phyloP scores from a whole-genome alignment of 2,329 filamentous ascomycete species.

The Aspergillus pseudoterreus region DNA sequence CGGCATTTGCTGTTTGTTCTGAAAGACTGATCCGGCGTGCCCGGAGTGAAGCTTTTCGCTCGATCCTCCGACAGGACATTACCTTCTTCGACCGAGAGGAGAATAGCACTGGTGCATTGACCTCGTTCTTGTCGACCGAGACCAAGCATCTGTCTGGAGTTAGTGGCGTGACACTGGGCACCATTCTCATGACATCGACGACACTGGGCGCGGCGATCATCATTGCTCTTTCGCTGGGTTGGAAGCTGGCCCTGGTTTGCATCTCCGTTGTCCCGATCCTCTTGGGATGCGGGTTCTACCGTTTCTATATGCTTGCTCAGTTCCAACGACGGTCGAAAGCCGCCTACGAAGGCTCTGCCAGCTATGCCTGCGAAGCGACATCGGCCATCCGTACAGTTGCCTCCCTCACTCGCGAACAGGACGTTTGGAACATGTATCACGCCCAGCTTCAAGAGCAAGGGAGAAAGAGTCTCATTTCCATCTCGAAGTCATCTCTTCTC shows the following conservation, averaged over 20 bases:
- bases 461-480: slow-evolving; percentile 64
- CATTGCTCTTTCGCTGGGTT: slow-evolving; percentile 71
- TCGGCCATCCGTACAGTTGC: slow-evolving; percentile 92
- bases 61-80: slow-evolving; percentile 89
- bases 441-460: slow-evolving; percentile 64
- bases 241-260: slow-evolving; percentile 84
- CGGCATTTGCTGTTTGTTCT: slow-evolving; percentile 80
- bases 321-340: slow-evolving; percentile 76
- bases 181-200: slow-evolving; percentile 73
- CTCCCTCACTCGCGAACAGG: slow-evolving; percentile 78
- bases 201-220: slow-evolving; percentile 73
- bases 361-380: slow-evolving; percentile 88
- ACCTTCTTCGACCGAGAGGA: slow-evolving; percentile 85
- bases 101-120: slow-evolving; percentile 84
- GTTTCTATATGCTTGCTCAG: slow-evolving; percentile 77
- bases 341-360: slow-evolving; percentile 75
- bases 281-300: slow-evolving; percentile 76
- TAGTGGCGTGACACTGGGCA: slow-evolving; percentile 82
- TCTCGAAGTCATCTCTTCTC: slow-evolving; percentile 71
- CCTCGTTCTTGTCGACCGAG: slow-evolving; percentile 83
- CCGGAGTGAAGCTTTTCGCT: slow-evolving; percentile 75
- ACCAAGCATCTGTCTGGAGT: slow-evolving; percentile 86
- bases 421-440: slow-evolving; percentile 72
- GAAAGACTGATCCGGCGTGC: slow-evolving; percentile 80
- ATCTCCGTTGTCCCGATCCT: slow-evolving; percentile 74